Evolutionary conservation across 768 basidiomycete species (phyloP), one percentile per base, ranked within the genome.

Genomic region (Mycena haematopus): DNA sequence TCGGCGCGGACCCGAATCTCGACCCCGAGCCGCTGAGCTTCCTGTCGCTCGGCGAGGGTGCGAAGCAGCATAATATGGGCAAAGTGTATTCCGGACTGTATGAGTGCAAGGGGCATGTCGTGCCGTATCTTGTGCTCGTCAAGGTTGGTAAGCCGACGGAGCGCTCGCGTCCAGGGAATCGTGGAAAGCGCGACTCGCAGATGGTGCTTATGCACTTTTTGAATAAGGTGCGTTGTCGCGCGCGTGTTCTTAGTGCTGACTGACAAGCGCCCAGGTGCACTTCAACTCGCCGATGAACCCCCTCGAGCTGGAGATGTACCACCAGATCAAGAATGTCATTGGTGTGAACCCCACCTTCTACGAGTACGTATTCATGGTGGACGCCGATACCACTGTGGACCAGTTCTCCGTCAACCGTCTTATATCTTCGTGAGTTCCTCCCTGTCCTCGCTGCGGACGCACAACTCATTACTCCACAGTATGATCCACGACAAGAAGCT

Each of bases 241-340:
- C 31, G 25, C 42, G 47, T 38, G 52, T 0, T 50, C 25, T 3
- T 6, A 0, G 19, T n/a, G 22, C 59, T 71, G 19, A 66, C 45
- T n/a, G n/a, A n/a, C n/a, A n/a, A 62, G 19, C 56, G 19, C 21
- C 3, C 62, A 95, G 93, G 97, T 99, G 47, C 97, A 99, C 76
- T 99, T 96, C 77, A 93, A 96, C 74, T 76, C 93, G 22, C 90
- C 95, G 0, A 99, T 99, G 97, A 93, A 91, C 71, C 97, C 97
- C 0, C 77, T 96, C 65, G 97, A 99, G 77, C 78, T 99, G 56
- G 97, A 99, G 79, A 96, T 99, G 80, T 99, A 95, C 73, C 97
- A 99, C 74, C 97, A 99, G 76, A 95, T 99, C 83, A 95, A 98
- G 85, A 99, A 99, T 71, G 95, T 99, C 56, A 98, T 99, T 69